Percentiles rank a stretch among this genome's conserved stretches.
Evolutionary conservation across 192 early-diverging fungal species (phyloP).

Genomic region (Rhizoclosmatium globosum): DNA sequence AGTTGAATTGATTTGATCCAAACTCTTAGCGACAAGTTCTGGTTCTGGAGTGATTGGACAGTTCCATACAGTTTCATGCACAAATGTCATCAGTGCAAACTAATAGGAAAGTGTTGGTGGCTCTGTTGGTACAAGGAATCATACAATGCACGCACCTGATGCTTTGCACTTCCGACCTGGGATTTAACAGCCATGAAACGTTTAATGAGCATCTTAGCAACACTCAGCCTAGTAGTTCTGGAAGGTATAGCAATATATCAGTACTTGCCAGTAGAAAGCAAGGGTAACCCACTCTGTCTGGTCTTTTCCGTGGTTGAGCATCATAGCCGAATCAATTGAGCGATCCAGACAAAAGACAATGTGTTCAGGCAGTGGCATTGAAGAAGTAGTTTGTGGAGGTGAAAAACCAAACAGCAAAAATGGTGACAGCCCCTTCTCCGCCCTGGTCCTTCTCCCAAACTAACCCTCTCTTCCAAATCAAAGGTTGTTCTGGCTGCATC

Average conservation of each 20-base stretch:
- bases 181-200: slow-evolving; percentile 33
- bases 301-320: not conserved
- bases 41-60: slow-evolving; percentile 19
- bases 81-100: slow-evolving; percentile 38
- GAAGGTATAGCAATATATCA: not conserved
- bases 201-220: slow-evolving; percentile 36
- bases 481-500: slow-evolving; percentile 94
- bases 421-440: not conserved
- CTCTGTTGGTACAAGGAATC: not conserved
- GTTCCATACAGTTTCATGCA: slow-evolving; percentile 30
- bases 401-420: not conserved
- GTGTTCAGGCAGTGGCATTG: slow-evolving; percentile 6
- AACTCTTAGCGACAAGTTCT: slow-evolving; percentile 13
- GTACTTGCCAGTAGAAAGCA: too few species aligned
- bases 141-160: not conserved
- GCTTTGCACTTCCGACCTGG: slow-evolving; percentile 3
- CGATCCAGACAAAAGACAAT: slow-evolving; percentile 33
- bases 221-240: slow-evolving; percentile 12
- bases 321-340: not conserved
- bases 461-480: slow-evolving; percentile 23
- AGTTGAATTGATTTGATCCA: not conserved
- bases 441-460: not conserved
- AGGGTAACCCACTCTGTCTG: too few species aligned
- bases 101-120: slow-evolving; percentile 2
- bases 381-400: not conserved